phyloP scores from a whole-genome alignment of 768 basidiomycete genomes.

The Termitomyces eurrhizus region DNA sequence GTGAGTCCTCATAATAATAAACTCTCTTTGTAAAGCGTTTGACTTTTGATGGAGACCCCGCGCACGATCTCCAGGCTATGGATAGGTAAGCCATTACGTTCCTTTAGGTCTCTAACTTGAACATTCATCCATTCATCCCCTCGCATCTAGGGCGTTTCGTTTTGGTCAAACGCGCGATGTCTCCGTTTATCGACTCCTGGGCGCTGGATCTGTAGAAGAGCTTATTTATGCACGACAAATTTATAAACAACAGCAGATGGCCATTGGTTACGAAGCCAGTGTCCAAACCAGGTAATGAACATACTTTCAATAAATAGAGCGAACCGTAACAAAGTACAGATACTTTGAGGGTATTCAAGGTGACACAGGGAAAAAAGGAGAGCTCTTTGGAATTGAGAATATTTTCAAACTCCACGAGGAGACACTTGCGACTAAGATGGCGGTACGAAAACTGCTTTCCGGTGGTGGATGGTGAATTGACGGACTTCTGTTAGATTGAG shows the following conservation, averaged over 20 bases:
- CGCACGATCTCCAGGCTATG: slow-evolving; percentile 93
- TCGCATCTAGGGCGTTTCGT: slow-evolving; percentile 55
- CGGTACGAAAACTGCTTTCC: slow-evolving; percentile 38
- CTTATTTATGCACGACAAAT: slow-evolving; percentile 86
- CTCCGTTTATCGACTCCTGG: slow-evolving; percentile 76
- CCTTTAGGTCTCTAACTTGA: neutral
- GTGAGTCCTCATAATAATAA: slow-evolving; percentile 43
- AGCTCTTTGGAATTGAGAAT: slow-evolving; percentile 83
- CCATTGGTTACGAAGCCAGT: slow-evolving; percentile 83
- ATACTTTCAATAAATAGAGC: neutral
- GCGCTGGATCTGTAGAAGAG: slow-evolving; percentile 86
- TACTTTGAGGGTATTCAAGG: slow-evolving; percentile 85
- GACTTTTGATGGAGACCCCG: slow-evolving; percentile 60
- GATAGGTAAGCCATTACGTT: slow-evolving; percentile 44
- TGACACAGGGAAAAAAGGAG: slow-evolving; percentile 68
- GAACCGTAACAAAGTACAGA: slow-evolving; percentile 27
- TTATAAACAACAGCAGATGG: slow-evolving; percentile 93
- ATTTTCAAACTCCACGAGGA: slow-evolving; percentile 78
- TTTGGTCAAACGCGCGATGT: slow-evolving; percentile 89
- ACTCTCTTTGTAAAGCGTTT: neutral
- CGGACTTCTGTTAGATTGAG: slow-evolving; percentile 55
- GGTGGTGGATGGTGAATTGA: neutral
- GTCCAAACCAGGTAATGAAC: slow-evolving; percentile 65
- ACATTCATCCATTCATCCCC: neutral
- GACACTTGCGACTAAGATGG: slow-evolving; percentile 66